Base-by-base conservation (phyloP, 768 basidiomycete genomes). In the Tricholoma terreum region DNA sequence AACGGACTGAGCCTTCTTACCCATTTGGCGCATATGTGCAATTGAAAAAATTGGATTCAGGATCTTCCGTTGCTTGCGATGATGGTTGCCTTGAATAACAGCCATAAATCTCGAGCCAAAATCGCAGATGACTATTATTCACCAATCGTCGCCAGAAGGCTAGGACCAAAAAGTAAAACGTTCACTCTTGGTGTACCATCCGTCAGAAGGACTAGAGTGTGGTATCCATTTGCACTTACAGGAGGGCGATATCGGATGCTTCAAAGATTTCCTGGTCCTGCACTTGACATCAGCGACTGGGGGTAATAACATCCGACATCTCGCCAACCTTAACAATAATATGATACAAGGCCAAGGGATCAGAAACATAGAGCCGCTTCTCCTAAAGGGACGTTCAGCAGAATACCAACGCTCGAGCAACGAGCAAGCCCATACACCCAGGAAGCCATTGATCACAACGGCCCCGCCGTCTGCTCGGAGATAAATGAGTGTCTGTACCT, bases 41-140 rank as follows among this genome's bases (percentile, higher is more conserved):
- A 64, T 67, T 6, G 74, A 74, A 55, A 77, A 77, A 6, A 73
- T 70, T 4, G 74, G 74, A 57, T 73, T 74, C n/a, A 77, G 51
- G 61, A 77, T 64, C 57, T 73, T 75, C 17, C 74, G 60, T 54
- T 75, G 74, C 43, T 49, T 65, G 30, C 55, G 57, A 52, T 67
- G 65, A 14, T 55, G 51, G 40, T 65, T 58, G 33, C 63, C 62
- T 62, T 27, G 7, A 11, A 45, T 24, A 45, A 22, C 11, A 24
- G 22, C n/a, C 11, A 6, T 45, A 24, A 24, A 10, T 45, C 10
- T 24, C 10, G 4, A 45, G 22, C 24, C 2, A 24, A 22, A 45
- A 45, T 9, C 4, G 6, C 10, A 24, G 4, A 14, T 3, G 12
- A 19, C 21, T 31, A 30, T 6, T 3, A 24, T 42, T n/a, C 30